Evolutionary conservation across 1,139 yeast genomes (phyloP).

Genomic region (Pneumocystis jirovecii): DNA sequence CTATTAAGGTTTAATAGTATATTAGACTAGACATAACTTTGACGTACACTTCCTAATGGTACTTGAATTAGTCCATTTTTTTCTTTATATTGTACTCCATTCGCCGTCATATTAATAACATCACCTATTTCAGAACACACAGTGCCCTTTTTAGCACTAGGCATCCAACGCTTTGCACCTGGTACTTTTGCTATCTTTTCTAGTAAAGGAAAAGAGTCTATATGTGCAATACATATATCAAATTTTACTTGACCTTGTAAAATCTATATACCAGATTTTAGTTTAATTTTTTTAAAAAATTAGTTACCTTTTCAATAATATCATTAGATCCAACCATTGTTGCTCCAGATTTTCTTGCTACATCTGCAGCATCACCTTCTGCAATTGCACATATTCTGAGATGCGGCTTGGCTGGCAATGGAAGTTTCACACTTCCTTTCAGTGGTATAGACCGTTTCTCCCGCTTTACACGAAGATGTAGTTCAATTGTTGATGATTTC

Average conservation of each 20-base stretch:
- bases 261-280: constrained; percentile 37
- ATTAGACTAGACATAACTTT: not conserved
- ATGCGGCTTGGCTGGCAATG: not conserved
- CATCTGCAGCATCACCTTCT: constrained; percentile 8
- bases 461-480: not conserved
- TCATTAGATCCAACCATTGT: constrained; percentile 12
- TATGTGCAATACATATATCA: constrained; percentile 73
- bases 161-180: constrained; percentile 88
- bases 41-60: not conserved
- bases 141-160: constrained; percentile 73
- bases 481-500: not conserved
- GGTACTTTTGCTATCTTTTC: constrained; percentile 55
- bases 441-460: constrained; percentile 2
- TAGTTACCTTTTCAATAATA: constrained; percentile 4
- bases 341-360: constrained; percentile 10
- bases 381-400: constrained; percentile 11
- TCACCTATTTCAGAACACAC: constrained; percentile 49
- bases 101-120: constrained; percentile 26
- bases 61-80: constrained; percentile 26
- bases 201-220: constrained; percentile 54
- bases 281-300: not conserved
- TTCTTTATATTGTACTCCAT: constrained; percentile 63
- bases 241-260: constrained; percentile 45
- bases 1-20: not conserved
- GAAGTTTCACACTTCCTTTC: constrained; percentile 5